These are phyloP conservation scores for Westerdykella sp. DNA, from an alignment of 2,329 filamentous ascomycete species.

Conservation along the genomic window DNA sequence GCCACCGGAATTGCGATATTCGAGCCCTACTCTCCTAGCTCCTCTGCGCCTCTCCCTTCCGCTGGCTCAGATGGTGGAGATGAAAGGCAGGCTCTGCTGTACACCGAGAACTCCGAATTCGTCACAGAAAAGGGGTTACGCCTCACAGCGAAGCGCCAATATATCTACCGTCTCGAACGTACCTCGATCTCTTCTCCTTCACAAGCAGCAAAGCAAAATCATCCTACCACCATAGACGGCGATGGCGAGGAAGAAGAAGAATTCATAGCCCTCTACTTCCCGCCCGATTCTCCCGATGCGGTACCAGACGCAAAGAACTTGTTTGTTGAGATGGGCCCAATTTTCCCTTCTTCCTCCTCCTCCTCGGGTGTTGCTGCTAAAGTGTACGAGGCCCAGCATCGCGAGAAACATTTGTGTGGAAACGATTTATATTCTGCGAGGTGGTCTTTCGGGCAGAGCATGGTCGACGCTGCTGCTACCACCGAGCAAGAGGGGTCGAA, in stretches of 20 bases:
- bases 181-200: background rate
- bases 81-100: constrained; percentile 52
- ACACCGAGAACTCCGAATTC: constrained; percentile 62
- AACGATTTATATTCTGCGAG: constrained; percentile 65
- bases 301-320: constrained; percentile 57
- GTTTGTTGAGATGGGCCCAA: constrained; percentile 63
- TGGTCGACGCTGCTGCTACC: constrained; percentile 3
- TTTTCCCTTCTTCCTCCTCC: constrained; percentile 5
- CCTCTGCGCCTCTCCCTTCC: constrained; percentile 18
- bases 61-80: constrained; percentile 10
- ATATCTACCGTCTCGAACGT: constrained; percentile 61
- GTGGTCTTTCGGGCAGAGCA: constrained; percentile 57
- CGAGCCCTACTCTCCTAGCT: constrained; percentile 45
- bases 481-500: background rate
- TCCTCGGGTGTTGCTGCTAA: constrained; percentile 14
- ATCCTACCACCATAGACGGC: background rate
- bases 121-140: constrained; percentile 48
- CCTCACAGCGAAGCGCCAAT: constrained; percentile 58
- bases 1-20: constrained; percentile 63
- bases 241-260: background rate
- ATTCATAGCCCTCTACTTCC: constrained; percentile 6
- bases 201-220: too few relatives aligned
- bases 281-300: constrained; percentile 22
- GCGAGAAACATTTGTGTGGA: constrained; percentile 63
- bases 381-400: constrained; percentile 41